Conservation (phyloP, 2,329 filamentous ascomycete species). For the Ascochyta fabae region DNA sequence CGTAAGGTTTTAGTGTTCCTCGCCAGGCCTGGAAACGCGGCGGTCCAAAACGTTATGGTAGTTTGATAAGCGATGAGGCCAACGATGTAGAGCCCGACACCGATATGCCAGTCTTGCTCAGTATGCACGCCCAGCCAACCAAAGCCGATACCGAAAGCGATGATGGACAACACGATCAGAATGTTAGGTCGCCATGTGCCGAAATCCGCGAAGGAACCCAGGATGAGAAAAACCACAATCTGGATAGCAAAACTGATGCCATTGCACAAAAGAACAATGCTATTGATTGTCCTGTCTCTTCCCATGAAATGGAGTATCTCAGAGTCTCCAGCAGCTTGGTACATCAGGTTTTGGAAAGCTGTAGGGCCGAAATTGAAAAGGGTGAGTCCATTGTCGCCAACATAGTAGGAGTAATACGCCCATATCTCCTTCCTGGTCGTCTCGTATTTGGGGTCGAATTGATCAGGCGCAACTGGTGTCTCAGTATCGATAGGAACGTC, state of each 20-base stretch:
- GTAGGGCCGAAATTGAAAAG: constrained; percentile 60
- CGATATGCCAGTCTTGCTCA: constrained; percentile 65
- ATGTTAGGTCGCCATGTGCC: constrained; percentile 66
- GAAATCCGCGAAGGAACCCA: constrained; percentile 67
- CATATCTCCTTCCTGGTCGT: constrained; percentile 63
- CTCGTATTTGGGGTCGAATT: constrained; percentile 60
- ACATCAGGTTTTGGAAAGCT: constrained; percentile 67
- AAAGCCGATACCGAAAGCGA: constrained; percentile 64
- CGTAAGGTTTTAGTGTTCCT: constrained; percentile 61
- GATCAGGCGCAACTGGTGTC: constrained; percentile 58
- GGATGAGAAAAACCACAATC: constrained; percentile 61
- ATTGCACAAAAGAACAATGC: constrained; percentile 67
- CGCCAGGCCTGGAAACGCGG: constrained; percentile 66
- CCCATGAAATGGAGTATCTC: constrained; percentile 64
- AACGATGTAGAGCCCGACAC: constrained; percentile 68
- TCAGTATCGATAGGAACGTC: constrained; percentile 40
- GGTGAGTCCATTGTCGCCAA: constrained; percentile 69
- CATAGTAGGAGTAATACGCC: constrained; percentile 68
- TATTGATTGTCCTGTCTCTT: constrained; percentile 43
- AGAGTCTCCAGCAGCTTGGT: constrained; percentile 63
- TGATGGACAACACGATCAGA: constrained; percentile 62
- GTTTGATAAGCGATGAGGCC: constrained; percentile 72
- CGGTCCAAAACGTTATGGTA: constrained; percentile 71
- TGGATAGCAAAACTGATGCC: constrained; percentile 73
- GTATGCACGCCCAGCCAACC: constrained; percentile 71